Evolutionary conservation across 139 green algal genomes (phyloP), one percentile per base, ranked within the genome.

Genomic region (Chlorella vulgaris): DNA sequence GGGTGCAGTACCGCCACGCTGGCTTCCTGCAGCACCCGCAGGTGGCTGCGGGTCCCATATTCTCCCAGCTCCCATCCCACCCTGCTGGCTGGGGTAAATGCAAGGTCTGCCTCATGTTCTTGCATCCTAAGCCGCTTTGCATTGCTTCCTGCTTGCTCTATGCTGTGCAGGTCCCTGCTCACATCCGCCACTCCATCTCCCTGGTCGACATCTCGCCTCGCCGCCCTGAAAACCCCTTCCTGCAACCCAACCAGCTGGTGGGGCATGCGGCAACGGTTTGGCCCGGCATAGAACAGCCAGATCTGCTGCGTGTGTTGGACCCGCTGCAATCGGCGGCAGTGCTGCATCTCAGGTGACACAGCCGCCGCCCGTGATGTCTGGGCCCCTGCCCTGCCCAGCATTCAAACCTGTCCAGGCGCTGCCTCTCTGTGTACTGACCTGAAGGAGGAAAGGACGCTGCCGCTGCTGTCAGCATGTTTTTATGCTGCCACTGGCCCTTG

Each of bases 341-440:
- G 71, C 71, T 78, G 71, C 28, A 51, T n/a, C 71, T 77, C 2
- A 58, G 69, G 69, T 67, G 33, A 47, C 40, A 35, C 40, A 39
- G 55, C 55, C 28, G 47, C 15, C 47, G 47, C 15, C 47, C 15
- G 15, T 58, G 47, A 58, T 58, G 47, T 58, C 15, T 58, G 15
- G 47, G 47, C 10, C 15, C 15, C 47, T 58, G 47, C 47, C 47
- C 10, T 58, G 47, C n/a, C n/a, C n/a, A n/a, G n/a, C n/a, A n/a
- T 58, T 58, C 47, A 58, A 58, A 10, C 47, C 10, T 58, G 13
- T 58, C 18, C 55, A 31, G 55, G 55, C 28, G 21, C 55, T 31
- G 15, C 15, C 47, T 15, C 47, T 58, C 47, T 58, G 47, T 58
- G 47, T 58, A 15, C 47, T n/a, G n/a, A n/a, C n/a, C n/a, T n/a